Conservation (phyloP, 2,329 filamentous ascomycete genomes). For the Fusarium hainanense region DNA sequence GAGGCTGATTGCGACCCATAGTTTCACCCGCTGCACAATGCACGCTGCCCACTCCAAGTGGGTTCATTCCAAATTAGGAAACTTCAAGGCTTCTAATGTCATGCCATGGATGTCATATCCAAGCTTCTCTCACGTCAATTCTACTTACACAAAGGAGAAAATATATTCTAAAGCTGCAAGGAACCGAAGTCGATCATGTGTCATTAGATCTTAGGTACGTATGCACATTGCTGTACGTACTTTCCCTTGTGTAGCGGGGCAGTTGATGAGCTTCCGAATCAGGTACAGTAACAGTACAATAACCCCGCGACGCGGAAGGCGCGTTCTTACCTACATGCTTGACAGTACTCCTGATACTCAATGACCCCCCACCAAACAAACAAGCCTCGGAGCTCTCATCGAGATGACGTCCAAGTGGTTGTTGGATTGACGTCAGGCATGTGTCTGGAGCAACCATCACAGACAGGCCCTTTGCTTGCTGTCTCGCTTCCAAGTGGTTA, state of each 20-base stretch:
- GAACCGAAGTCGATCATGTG: conserved; percentile 1
- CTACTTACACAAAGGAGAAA: neutral
- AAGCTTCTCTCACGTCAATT: conserved; percentile 1
- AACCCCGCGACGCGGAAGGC: conserved; percentile 34
- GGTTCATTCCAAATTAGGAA: conserved; percentile 2
- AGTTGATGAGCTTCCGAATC: conserved; percentile 1
- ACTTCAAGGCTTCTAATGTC: neutral
- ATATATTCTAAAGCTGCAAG: conserved; percentile 13
- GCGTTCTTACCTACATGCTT: conserved; percentile 7
- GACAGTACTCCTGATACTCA: neutral
- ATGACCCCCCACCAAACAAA: conserved; percentile 21
- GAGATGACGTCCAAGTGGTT: conserved; percentile 37
- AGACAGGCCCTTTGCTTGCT: conserved; percentile 9
- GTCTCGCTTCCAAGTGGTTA: conserved; percentile 13
- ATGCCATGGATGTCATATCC: conserved; percentile 4
- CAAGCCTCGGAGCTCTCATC: conserved; percentile 15
- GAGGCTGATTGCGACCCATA: neutral
- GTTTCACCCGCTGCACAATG: neutral
- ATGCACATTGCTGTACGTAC: neutral
- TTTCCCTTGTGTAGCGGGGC: neutral
- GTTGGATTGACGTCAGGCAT: conserved; percentile 36
- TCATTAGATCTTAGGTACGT: neutral
- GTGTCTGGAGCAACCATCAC: conserved; percentile 30
- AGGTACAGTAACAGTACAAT: neutral
- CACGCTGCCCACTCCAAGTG: conserved; percentile 4